A percentile compares a stretch with the other conserved stretches of the same genome.
Evolutionary conservation across 495 filamentous ascomycete genomes (phyloP).

Genomic region (Cenococcum geophilum): DNA sequence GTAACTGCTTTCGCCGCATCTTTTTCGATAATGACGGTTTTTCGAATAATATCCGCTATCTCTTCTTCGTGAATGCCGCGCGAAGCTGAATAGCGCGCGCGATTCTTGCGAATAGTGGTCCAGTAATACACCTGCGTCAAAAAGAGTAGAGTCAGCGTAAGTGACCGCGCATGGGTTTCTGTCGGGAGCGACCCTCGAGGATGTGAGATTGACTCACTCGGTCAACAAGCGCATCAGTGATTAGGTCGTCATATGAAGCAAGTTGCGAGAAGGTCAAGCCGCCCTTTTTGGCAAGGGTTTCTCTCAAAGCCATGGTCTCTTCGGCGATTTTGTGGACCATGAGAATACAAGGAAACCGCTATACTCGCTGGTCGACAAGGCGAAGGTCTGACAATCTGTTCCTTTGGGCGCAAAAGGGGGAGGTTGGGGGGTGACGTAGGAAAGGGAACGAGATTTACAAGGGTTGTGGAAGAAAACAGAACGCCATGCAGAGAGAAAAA

Average conservation of each 20-base stretch:
- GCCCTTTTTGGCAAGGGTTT: constrained; percentile 49
- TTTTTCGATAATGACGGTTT: constrained; percentile 68
- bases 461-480: background rate
- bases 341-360: background rate
- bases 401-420: constrained; percentile 21
- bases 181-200: constrained; percentile 5
- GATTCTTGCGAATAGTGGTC: constrained; percentile 93
- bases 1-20: constrained; percentile 59
- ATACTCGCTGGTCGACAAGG: background rate
- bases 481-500: background rate
- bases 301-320: constrained; percentile 22
- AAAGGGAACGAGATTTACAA: constrained; percentile 6
- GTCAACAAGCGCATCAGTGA: constrained; percentile 93
- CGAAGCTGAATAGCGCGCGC: constrained; percentile 72
- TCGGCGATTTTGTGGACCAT: background rate
- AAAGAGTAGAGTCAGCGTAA: constrained; percentile 16
- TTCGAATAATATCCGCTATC: constrained; percentile 69
- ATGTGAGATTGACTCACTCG: constrained; percentile 56
- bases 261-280: constrained; percentile 79
- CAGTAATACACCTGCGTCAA: constrained; percentile 75
- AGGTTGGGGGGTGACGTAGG: constrained; percentile 32
- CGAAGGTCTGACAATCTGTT: background rate
- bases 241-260: constrained; percentile 88
- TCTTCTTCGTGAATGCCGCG: constrained; percentile 77
- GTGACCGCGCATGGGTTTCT: constrained; percentile 26